These are phyloP conservation scores for Schizophyllum amplum DNA, from an alignment of 1,284 basidiomycete species.

Conservation along the genomic window DNA sequence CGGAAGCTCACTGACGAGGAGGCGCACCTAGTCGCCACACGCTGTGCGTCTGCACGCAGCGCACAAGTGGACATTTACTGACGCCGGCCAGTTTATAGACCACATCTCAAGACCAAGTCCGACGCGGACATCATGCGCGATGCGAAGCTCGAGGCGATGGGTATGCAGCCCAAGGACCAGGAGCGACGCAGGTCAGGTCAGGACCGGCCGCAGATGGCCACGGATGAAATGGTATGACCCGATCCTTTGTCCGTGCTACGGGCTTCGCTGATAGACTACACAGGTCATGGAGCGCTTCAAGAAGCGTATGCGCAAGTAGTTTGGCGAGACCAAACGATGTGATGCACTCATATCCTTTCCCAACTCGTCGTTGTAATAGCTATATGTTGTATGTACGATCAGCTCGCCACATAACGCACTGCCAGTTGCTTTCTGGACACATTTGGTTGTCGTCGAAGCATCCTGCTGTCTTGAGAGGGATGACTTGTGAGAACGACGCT, in stretches of 20 bases:
- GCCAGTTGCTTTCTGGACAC: too few relatives aligned
- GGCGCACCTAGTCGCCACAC: conserved; percentile 70
- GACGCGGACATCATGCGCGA: conserved; percentile 83
- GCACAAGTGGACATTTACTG: conserved; percentile 4
- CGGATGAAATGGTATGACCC: conserved; percentile 72
- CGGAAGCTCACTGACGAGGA: conserved; percentile 55
- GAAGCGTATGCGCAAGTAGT: conserved; percentile 71
- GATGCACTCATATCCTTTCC: too few relatives aligned
- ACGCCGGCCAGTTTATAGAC: conserved; percentile 63
- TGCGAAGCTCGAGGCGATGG: conserved; percentile 78
- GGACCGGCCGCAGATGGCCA: conserved; percentile 72
- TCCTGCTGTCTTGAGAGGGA: too few relatives aligned
- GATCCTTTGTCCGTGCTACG: conserved; percentile 2
- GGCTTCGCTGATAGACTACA: conserved; percentile 3
- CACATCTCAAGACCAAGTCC: conserved; percentile 69
- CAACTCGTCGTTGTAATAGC: too few relatives aligned
- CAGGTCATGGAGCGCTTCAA: conserved; percentile 86
- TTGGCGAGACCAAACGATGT: too few relatives aligned
- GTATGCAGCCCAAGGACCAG: conserved; percentile 54
- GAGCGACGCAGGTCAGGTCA: conserved; percentile 39
- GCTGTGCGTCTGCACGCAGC: conserved; percentile 53
- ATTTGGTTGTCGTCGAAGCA: too few relatives aligned
- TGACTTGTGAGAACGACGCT: too few relatives aligned
- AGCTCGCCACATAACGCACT: too few relatives aligned
- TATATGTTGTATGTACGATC: too few relatives aligned